A percentile compares a stretch with the other conserved stretches of the same genome.
Evolutionary conservation across 1,284 basidiomycete genomes (phyloP).

Genomic region (Mycosarcoma mackinlayi): DNA sequence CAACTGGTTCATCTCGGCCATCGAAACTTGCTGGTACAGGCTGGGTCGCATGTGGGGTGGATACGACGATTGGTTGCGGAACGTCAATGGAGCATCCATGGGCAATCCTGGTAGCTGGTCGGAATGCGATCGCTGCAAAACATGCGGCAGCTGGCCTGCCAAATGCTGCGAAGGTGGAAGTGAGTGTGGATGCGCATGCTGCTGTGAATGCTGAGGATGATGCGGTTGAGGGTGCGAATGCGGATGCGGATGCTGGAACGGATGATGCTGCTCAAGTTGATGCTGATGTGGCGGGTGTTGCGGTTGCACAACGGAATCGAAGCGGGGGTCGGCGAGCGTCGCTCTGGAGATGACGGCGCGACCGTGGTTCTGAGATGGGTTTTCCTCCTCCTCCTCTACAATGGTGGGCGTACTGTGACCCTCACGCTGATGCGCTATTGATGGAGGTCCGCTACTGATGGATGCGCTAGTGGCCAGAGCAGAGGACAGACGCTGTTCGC

Average conservation of each 20-base stretch:
- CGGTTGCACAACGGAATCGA: slow-evolving; percentile 24
- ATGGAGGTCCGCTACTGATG: slow-evolving; percentile 33
- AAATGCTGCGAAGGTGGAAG: slow-evolving; percentile 13
- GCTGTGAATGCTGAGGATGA: not conserved
- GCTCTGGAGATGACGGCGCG: slow-evolving; percentile 15
- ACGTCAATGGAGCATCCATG: slow-evolving; percentile 24
- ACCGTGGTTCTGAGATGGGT: slow-evolving; percentile 9
- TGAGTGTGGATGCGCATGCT: slow-evolving; percentile 6
- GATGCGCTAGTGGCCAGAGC: slow-evolving; percentile 52
- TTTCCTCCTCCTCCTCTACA: slow-evolving; percentile 62
- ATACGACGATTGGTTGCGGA: slow-evolving; percentile 38
- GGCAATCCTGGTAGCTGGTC: slow-evolving; percentile 27
- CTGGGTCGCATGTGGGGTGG: slow-evolving; percentile 49
- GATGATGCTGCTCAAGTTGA: slow-evolving; percentile 6
- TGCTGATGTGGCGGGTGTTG: slow-evolving; percentile 30
- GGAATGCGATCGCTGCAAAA: slow-evolving; percentile 28
- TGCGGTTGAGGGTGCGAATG: slow-evolving; percentile 13
- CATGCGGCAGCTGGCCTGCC: slow-evolving; percentile 17
- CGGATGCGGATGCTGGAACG: slow-evolving; percentile 17
- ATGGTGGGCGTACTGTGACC: slow-evolving; percentile 62
- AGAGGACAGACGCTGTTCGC: slow-evolving; percentile 53
- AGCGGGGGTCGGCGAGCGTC: slow-evolving; percentile 13
- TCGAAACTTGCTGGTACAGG: slow-evolving; percentile 55
- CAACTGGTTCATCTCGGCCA: slow-evolving; percentile 45
- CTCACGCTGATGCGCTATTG: slow-evolving; percentile 26